Evolutionary conservation across 306 rosid genomes (phyloP).

Genomic region (Delonix regia): DNA sequence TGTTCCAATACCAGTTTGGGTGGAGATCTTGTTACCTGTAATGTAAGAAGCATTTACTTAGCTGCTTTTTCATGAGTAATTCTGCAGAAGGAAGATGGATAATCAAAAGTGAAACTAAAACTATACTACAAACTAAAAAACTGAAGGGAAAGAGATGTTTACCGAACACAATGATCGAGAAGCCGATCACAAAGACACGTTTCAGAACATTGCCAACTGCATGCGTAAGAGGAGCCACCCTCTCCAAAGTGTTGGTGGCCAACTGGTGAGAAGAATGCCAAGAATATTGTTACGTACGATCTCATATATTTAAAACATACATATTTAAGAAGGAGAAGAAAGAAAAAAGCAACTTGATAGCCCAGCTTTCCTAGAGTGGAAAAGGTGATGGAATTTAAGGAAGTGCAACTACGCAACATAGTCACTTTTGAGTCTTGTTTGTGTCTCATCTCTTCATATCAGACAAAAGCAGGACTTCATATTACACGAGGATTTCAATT

Average conservation of each 20-base stretch:
- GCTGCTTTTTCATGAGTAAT: neutral
- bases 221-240: constrained; percentile 98
- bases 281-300: neutral
- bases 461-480: no score
- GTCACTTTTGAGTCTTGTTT: no score
- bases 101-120: neutral
- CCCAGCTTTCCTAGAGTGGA: no score
- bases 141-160: constrained; percentile 32
- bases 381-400: no score
- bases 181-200: constrained; percentile 96
- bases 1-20: constrained; percentile 95
- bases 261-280: constrained; percentile 49
- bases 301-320: neutral
- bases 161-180: constrained; percentile 84
- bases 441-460: no score
- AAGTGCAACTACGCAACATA: no score
- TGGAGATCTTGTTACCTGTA: constrained; percentile 89
- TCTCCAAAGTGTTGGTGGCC: constrained; percentile 94
- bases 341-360: no score
- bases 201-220: constrained; percentile 97
- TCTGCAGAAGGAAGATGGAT: neutral
- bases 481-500: no score
- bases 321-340: no score
- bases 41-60: neutral
- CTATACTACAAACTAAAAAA: neutral